Evolutionary conservation across 768 basidiomycete species (phyloP).

Genomic region (Naematelia encephala): DNA sequence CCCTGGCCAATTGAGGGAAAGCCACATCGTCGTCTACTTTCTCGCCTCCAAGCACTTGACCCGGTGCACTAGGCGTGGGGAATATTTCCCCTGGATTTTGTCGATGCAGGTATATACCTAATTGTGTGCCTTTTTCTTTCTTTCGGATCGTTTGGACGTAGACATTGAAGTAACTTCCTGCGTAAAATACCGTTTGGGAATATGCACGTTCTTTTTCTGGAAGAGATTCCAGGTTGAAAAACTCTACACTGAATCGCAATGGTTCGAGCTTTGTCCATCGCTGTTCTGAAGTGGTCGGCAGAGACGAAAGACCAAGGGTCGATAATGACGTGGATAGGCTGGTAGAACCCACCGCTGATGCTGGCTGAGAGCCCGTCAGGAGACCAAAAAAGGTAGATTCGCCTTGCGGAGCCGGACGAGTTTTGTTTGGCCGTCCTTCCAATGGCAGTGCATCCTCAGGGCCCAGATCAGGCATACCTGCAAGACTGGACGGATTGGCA

Average conservation of each 20-base stretch:
- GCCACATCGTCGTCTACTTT: constrained; percentile 7
- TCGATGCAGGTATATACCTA: constrained; percentile 84
- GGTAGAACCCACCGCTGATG: constrained; percentile 23
- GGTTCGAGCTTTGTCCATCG: constrained; percentile 56
- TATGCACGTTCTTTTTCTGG: constrained; percentile 80
- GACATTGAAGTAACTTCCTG: constrained; percentile 73
- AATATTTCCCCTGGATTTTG: constrained; percentile 53
- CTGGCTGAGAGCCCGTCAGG: constrained; percentile 14
- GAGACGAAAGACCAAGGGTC: not conserved
- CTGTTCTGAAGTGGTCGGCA: constrained; percentile 6
- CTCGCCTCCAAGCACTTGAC: not conserved
- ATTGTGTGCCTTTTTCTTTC: constrained; percentile 63
- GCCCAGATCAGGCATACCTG: constrained; percentile 43
- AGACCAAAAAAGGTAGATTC: constrained; percentile 51
- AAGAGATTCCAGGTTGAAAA: constrained; percentile 77
- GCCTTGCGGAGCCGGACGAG: constrained; percentile 18
- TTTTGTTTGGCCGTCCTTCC: constrained; percentile 3
- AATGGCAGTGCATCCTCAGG: constrained; percentile 13
- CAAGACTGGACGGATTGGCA: not conserved
- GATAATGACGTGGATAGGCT: not conserved
- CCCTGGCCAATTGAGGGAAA: not conserved
- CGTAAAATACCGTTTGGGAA: constrained; percentile 84
- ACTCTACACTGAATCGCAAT: constrained; percentile 77
- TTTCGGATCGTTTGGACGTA: constrained; percentile 84
- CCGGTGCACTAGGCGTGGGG: constrained; percentile 14